Base-by-base conservation (phyloP, 2,329 filamentous ascomycete species). In the Geosmithia morbida region DNA sequence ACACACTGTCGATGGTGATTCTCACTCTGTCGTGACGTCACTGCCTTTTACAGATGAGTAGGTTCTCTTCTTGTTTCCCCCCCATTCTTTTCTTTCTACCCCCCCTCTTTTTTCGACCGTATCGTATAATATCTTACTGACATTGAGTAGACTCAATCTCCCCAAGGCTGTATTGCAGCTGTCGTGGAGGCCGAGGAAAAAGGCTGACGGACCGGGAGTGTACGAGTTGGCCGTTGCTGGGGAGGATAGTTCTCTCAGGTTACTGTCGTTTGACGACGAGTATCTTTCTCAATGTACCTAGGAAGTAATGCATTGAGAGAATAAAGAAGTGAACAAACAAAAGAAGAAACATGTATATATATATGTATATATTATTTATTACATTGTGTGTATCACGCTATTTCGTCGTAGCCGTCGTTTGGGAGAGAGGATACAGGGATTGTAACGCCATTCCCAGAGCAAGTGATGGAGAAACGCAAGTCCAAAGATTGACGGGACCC, bases 131-230 rank as follows among this genome's bases (percentile, higher is more conserved):
- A n/a, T n/a, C 10, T 37, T 3, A 37, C 10, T 11, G 11, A 16
- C 33, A 16, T 37, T 37, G 14, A 47, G 33, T 42, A 65, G 62
- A 33, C 52, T 61, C 40, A 54, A 50, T 44, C 72, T 84, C 1
- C 79, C 81, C 20, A 84, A 75, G 57, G 65, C 81, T 2, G 72
- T 87, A 19, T 72, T 78, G 20, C 80, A 84, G 58, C 65, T 89
- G 37, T 71, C 80, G 7, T 89, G 85, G 85, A 72, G 79, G 51
- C 83, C 83, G 5, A 51, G 54, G 1, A 43, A 46, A 2, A 50
- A 50, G n/a, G 51, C 59, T 26, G 57, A 61, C 13, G 51, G 59
- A 17, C 59, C 56, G 41, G 50, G 51, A 18, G 45, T 50, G 39
- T 56, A 56, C 40, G 66, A 73, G 52, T 57, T 79, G 22, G 75